Evolutionary conservation across 2,329 filamentous ascomycete species (phyloP), one percentile per base, ranked within the genome.

Genomic region (Talaromyces rugulosus): DNA sequence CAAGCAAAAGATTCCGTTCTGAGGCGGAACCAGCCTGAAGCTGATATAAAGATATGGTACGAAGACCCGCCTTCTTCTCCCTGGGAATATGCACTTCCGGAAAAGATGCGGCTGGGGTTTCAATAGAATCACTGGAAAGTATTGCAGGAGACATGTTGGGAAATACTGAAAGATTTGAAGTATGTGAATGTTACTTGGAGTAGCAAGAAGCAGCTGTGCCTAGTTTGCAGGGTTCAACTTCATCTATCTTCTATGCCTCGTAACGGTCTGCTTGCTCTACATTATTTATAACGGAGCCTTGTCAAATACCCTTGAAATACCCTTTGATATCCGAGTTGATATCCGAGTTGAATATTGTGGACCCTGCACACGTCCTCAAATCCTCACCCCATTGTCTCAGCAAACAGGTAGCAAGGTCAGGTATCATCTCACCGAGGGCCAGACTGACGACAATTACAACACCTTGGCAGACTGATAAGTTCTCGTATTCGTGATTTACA

Each of bases 101-200:
- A 27, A 56, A 27, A 40, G 33, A 27, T 56, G 33, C n/a, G 18
- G 53, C 34, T 56, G 51, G 51, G 51, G 51, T 31, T n/a, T 16
- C 18, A 53, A 23, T 53, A 23, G 23, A 30, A 23, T 53, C 51
- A 53, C 27, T 53, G 51, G 51, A 23, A 53, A 53, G 31, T 53
- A 23, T 53, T 53, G 51, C 51, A 53, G 51, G 51, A 53, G 51
- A 53, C 51, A 53, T 53, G 5, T 53, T 53, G 51, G 28, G 16
- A 53, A 11, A 53, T 30, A 23, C 53, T 56, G 53, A 56, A 27
- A 40, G 51, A 14, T 36, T 36, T 40, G 31, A 40, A 56, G 53
- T 56, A 36, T 56, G 9, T 56, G 31, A 30, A 56, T 40, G 53
- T 56, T 56, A 18, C 53, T 56, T 30, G 51, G 7, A 53, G 51